Conservation (phyloP, 257 asterid genomes). For the Solanum appendiculatum region DNA sequence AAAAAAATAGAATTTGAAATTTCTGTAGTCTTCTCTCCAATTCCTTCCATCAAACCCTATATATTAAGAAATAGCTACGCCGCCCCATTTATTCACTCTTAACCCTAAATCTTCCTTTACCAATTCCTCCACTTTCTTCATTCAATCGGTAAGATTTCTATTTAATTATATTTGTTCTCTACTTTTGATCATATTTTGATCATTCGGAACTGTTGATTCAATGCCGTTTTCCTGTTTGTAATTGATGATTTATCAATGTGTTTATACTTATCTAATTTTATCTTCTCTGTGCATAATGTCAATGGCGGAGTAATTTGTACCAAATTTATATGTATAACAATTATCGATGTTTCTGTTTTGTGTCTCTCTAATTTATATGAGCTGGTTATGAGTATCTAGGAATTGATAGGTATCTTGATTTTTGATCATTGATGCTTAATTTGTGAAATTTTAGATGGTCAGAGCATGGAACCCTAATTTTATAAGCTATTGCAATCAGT, state of each 20-base stretch:
- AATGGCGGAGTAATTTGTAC: neutral
- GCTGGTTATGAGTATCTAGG: neutral
- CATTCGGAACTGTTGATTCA: neutral
- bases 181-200: neutral
- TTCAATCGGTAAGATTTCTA: slow-evolving; percentile 4
- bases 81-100: slow-evolving; percentile 5
- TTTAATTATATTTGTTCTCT: neutral
- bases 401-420: neutral
- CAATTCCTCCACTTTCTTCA: neutral
- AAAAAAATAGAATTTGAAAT: neutral
- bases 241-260: neutral
- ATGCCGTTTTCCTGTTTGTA: neutral
- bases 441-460: neutral
- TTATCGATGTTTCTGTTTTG: neutral
- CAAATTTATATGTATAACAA: neutral
- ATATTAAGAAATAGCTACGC: slow-evolving; percentile 3
- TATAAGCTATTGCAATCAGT: neutral
- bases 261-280: neutral
- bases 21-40: neutral
- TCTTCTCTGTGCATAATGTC: neutral
- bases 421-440: neutral
- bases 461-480: neutral
- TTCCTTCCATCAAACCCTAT: slow-evolving; percentile 11
- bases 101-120: neutral
- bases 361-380: neutral